Base-by-base conservation (phyloP, 768 basidiomycete species). In the Tylopilus subfusipes region DNA sequence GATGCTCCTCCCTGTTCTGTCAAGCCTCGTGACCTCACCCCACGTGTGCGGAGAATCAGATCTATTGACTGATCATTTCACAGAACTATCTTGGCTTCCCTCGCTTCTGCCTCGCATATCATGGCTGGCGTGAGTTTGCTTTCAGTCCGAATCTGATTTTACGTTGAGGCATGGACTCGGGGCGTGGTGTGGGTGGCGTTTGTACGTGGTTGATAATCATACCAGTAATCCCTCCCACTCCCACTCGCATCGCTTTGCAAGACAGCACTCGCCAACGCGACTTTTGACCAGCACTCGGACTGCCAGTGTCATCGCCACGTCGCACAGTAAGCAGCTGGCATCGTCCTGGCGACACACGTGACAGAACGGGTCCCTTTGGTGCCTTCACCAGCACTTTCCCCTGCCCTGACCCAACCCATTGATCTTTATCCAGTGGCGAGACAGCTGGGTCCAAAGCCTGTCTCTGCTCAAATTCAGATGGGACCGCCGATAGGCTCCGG, bases 41-140 rank as follows among this genome's bases (percentile, higher is more conserved):
- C 69, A 57, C 64, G 58, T 46, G 60, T 52, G 67, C 54, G 59
- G 64, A 67, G 69, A 57, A 68, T 68, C 66, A 58, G 58, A 56
- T 63, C 14, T 50, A 53, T 47, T n/a, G 29, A 48, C 46, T 19
- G 19, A 22, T 59, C 63, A 66, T 67, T 61, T 59, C 62, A 55
- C 55, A 49, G 10, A 55, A 42, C 46, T 59, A 55, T 53, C 50
- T 48, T 43, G 36, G 8, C 54, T 34, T 44, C 54, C 61, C 60
- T 67, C 47, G 56, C 55, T 62, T 57, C 52, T 57, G 50, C 59
- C 62, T 63, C 54, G 59, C 64, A 67, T 66, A 52, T 64, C 62
- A 62, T 51, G 61, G 33, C 55, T 63, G 61, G 61, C 44, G 48
- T 50, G 61, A 39, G 55, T 55, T 57, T 55, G 40, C 40, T 44